These are phyloP conservation scores for Trichophyton equinum DNA, from an alignment of 2,329 filamentous ascomycete species.

Conservation along the genomic window DNA sequence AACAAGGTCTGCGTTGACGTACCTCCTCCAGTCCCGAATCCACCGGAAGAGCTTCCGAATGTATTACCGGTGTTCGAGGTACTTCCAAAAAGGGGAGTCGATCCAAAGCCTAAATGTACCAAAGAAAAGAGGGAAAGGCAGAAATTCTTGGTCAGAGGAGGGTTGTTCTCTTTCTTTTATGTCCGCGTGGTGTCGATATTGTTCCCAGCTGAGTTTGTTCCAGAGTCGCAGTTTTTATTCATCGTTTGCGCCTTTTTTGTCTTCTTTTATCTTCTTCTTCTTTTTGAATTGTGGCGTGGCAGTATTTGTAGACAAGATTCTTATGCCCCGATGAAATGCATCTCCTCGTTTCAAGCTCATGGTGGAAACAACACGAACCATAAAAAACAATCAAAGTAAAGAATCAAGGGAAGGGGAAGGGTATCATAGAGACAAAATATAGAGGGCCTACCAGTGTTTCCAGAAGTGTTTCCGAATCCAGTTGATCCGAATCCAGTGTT, in stretches of 20 bases:
- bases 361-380: constrained; percentile 4
- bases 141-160: constrained; percentile 1
- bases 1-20: constrained; percentile 11
- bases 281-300: neutral
- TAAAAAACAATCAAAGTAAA: constrained; percentile 6
- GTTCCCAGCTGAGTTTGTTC: constrained; percentile 4
- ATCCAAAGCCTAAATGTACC: constrained; percentile 26
- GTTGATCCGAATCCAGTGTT: constrained; percentile 12
- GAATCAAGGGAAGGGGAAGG: neutral
- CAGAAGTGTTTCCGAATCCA: constrained; percentile 8
- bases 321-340: constrained; percentile 3
- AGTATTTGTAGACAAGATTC: neutral
- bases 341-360: constrained; percentile 4
- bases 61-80: constrained; percentile 20
- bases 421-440: neutral
- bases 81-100: constrained; percentile 27
- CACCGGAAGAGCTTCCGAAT: constrained; percentile 15
- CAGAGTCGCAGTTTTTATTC: constrained; percentile 5
- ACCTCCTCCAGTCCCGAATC: constrained; percentile 21
- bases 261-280: neutral
- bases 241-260: neutral
- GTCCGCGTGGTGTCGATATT: neutral
- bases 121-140: constrained; percentile 5
- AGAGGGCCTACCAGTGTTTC: constrained; percentile 12
- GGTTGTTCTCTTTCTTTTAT: constrained; percentile 4